Conservation (phyloP, 106 monocot species). For the Dendrobium nobile region DNA sequence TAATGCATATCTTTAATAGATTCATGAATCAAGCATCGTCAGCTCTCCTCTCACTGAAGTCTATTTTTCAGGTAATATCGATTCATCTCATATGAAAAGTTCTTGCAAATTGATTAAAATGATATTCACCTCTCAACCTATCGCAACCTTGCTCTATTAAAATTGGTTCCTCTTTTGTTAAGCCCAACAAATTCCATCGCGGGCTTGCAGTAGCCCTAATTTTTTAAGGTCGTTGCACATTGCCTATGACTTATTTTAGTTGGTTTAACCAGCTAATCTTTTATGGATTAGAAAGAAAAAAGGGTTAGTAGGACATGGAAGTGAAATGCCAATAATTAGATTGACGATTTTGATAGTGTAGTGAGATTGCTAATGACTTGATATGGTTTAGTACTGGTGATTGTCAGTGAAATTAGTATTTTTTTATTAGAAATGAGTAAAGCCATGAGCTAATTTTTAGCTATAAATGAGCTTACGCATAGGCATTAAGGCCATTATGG, state of each 20-base stretch:
- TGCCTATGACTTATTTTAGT: background rate
- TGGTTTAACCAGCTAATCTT: background rate
- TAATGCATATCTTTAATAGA: constrained; percentile 67
- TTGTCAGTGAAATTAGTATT: background rate
- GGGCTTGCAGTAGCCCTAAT: background rate
- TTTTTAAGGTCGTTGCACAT: background rate
- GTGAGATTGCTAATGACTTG: too few relatives aligned
- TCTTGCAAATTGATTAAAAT: background rate
- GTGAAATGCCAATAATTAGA: too few relatives aligned
- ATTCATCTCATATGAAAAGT: background rate
- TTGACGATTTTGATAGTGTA: too few relatives aligned
- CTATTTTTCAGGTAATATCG: constrained; percentile 67
- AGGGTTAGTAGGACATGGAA: background rate
- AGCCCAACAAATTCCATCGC: background rate
- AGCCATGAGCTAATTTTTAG: too few relatives aligned
- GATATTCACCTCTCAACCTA: background rate
- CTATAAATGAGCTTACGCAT: too few relatives aligned
- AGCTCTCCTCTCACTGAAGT: constrained; percentile 69
- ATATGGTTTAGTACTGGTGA: too few relatives aligned
- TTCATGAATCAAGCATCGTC: constrained; percentile 66
- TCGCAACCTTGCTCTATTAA: background rate
- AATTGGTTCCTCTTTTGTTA: background rate
- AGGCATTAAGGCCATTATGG: too few relatives aligned
- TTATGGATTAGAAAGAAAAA: background rate
- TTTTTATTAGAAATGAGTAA: background rate